Percentiles rank a stretch among this genome's conserved stretches.
phyloP scores from a whole-genome alignment of 345 rosid genomes.

The Draba incana region DNA sequence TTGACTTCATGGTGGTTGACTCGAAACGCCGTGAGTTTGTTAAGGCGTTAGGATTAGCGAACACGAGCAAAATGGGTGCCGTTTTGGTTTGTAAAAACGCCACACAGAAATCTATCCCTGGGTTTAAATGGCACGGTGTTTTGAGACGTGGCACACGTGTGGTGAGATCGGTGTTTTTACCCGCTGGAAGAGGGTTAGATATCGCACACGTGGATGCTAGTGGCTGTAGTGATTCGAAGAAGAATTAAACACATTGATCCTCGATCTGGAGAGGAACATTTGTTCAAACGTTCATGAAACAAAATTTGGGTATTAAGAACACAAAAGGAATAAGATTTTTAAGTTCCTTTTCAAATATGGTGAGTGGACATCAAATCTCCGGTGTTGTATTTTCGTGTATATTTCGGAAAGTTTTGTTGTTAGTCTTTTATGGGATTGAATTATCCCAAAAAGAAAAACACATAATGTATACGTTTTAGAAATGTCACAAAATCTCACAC shows the following conservation, averaged over 20 bases:
- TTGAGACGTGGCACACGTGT: constrained; percentile 61
- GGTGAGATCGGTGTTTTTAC: constrained; percentile 64
- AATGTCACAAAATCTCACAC: not conserved
- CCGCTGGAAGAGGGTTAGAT: constrained; percentile 79
- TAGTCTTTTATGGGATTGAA: not conserved
- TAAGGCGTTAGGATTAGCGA: constrained; percentile 60
- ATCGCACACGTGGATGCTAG: constrained; percentile 61
- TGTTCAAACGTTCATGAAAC: constrained; percentile 47
- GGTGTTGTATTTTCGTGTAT: not conserved
- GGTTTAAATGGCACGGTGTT: constrained; percentile 61
- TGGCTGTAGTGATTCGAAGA: constrained; percentile 30
- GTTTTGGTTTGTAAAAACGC: constrained; percentile 81
- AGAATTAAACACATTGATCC: constrained; percentile 55
- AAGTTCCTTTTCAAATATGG: not conserved
- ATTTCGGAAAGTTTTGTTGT: not conserved
- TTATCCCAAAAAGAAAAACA: not conserved
- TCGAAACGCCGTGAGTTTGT: constrained; percentile 58
- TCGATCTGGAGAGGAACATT: constrained; percentile 73
- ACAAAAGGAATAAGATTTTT: constrained; percentile 6
- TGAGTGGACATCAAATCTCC: no score
- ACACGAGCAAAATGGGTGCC: constrained; percentile 63
- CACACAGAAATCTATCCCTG: constrained; percentile 40
- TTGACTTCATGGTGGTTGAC: constrained; percentile 82
- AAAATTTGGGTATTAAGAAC: not conserved
- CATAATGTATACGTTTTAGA: not conserved